phyloP scores from a whole-genome alignment of 1,139 yeast species.

The Candida sanyaensis region DNA sequence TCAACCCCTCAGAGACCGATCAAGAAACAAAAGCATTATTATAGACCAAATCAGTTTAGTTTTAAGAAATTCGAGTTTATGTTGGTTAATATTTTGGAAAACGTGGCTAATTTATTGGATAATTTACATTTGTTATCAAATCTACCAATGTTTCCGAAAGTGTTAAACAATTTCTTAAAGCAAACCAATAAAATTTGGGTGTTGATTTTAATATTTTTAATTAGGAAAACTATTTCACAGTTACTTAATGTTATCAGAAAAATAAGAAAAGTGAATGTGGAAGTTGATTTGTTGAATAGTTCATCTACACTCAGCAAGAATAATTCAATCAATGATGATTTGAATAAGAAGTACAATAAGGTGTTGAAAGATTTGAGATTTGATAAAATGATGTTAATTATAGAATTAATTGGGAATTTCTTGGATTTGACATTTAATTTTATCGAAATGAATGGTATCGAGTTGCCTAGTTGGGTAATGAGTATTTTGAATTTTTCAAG shows the following conservation, averaged over 20 bases:
- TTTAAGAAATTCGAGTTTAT: slow-evolving; percentile 34
- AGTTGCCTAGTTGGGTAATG: slow-evolving; percentile 49
- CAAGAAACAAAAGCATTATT: slow-evolving; percentile 8
- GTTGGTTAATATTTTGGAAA: slow-evolving; percentile 36
- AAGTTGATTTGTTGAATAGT: slow-evolving; percentile 32
- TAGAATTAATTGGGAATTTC: slow-evolving; percentile 47
- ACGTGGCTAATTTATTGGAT: slow-evolving; percentile 42
- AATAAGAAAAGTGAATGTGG: slow-evolving; percentile 40
- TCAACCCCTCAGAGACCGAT: slow-evolving; percentile 6
- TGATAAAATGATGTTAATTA: slow-evolving; percentile 45
- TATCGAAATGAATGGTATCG: slow-evolving; percentile 40
- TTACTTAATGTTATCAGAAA: slow-evolving; percentile 42
- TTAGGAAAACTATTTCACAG: slow-evolving; percentile 46
- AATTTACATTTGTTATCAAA: slow-evolving; percentile 47
- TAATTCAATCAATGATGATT: slow-evolving; percentile 22
- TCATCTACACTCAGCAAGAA: slow-evolving; percentile 23
- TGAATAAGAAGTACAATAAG: slow-evolving; percentile 41
- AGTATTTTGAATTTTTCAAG: slow-evolving; percentile 43
- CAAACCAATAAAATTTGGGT: slow-evolving; percentile 52
- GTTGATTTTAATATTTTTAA: slow-evolving; percentile 41
- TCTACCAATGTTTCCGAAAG: slow-evolving; percentile 46
- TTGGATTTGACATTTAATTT: slow-evolving; percentile 44
- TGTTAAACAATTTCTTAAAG: slow-evolving; percentile 31
- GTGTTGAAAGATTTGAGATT: slow-evolving; percentile 45
- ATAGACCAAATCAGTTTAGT: slow-evolving; percentile 17